Evolutionary conservation across 2,329 filamentous ascomycete genomes (phyloP).

Genomic region (Ceratocystis eucalypticola): DNA sequence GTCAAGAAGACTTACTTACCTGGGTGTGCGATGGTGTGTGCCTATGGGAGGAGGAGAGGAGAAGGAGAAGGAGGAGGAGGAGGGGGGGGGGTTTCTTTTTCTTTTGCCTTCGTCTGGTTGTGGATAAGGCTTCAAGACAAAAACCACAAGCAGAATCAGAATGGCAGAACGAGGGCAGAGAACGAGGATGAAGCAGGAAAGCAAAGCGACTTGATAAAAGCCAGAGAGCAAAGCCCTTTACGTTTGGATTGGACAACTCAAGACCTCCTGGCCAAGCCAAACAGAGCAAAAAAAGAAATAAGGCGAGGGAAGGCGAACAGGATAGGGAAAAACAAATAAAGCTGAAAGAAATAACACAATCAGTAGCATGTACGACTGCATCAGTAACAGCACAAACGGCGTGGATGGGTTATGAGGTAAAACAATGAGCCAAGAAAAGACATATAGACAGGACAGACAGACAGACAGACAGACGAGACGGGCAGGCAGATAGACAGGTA

Average conservation of each 20-base stretch:
- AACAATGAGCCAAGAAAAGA: slow-evolving; percentile 6
- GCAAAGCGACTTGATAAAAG: background rate
- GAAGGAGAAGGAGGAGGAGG: too few relatives aligned
- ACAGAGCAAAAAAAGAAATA: background rate
- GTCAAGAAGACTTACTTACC: slow-evolving; percentile 1
- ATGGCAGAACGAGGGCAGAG: background rate
- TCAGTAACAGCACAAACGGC: background rate
- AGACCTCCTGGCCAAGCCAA: background rate
- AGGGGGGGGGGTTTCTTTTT: background rate
- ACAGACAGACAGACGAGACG: background rate
- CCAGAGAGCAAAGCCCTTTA: background rate
- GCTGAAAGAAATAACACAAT: background rate
- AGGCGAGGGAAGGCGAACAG: background rate
- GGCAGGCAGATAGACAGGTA: background rate
- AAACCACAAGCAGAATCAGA: background rate
- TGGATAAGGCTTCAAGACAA: background rate
- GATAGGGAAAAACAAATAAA: slow-evolving; percentile 2
- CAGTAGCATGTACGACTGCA: background rate
- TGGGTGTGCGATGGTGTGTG: background rate
- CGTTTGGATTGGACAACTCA: background rate
- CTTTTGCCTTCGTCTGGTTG: background rate
- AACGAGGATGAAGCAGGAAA: background rate
- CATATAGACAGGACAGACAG: background rate
- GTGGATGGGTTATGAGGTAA: background rate
- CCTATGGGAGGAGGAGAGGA: background rate